Evolutionary conservation across 1,284 basidiomycete genomes (phyloP), one percentile per base, ranked within the genome.

Genomic region (Malassezia vespertilionis): DNA sequence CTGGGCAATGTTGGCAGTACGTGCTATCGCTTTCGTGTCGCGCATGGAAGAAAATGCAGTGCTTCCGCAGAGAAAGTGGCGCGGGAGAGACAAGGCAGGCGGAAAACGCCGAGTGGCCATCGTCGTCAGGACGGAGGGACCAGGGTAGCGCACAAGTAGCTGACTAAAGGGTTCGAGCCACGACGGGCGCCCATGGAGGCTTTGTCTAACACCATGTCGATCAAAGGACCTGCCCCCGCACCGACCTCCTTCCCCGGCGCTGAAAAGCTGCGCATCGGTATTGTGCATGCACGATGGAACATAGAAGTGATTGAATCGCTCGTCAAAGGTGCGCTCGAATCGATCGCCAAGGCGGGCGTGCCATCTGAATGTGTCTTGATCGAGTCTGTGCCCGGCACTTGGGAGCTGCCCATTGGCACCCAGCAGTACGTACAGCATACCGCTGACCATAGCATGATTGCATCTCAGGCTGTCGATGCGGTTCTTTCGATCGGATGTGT

Each of bases 401-500:
- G 60, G 59, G 65, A 69, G 53, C 58, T 68, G 38, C 66, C 66
- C 1, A 54, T 60, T 15, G 66, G 58, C 23, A 54, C 55, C 2
- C 53, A 53, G 30, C 36, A 50, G 38, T 56, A 28, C 28, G 53
- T 50, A 9, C 8, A n/a, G 20, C 3, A 2, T 8, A 0, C 11
- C 5, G 17, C 24, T 27, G 7, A 30, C 24, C 11, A 5, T 65
- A 87, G 86, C 66, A 76, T 89, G 59, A 84, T 90, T 58, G 14
- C 33, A 2, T 18, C 33, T 26, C 15, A 60, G 51, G 46, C 38
- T 41, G 22, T 58, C 38, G 84, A 91, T 73, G 93, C 89, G 10
- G 82, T 95, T 56, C 91, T 97, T 67, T 86, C 89, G 31, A 88
- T 97, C 63, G 91, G 91, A 9, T 87, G 90, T 35, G 81, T 97